phyloP scores from a whole-genome alignment of 257 asterid species.

The Primulina huaijiensis region DNA sequence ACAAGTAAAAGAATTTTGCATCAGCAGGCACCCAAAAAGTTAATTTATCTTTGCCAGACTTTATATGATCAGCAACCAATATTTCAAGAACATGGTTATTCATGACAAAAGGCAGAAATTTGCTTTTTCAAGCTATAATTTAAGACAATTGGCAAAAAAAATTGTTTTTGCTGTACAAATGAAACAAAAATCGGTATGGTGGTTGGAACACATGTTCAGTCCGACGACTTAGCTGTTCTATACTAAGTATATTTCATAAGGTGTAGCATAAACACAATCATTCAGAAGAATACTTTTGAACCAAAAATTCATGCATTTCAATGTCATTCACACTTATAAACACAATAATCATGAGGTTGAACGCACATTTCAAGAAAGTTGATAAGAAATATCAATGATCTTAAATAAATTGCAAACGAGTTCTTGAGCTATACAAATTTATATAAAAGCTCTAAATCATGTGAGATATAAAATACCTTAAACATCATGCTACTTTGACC shows the following conservation, averaged over 20 bases:
- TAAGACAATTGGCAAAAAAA: neutral
- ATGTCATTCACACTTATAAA: constrained; percentile 6
- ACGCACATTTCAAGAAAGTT: neutral
- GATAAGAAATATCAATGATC: constrained; percentile 14
- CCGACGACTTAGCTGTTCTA: neutral
- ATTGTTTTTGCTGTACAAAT: neutral
- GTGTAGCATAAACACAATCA: neutral
- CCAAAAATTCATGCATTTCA: constrained; percentile 5
- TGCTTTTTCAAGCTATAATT: too few species aligned
- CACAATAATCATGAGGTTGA: neutral
- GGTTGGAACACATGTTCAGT: neutral
- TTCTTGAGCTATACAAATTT: neutral
- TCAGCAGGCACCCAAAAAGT: neutral
- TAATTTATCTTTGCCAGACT: neutral
- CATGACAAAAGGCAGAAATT: neutral
- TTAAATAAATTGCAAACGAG: neutral
- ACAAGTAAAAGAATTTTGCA: neutral
- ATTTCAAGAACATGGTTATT: neutral
- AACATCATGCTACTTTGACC: neutral
- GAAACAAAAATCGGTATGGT: neutral
- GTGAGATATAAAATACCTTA: neutral
- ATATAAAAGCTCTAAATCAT: constrained; percentile 23
- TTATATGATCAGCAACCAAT: neutral
- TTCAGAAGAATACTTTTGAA: too few species aligned
- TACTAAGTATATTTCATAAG: neutral